Base-by-base conservation (phyloP, 164 flowering plant species). In the Liriodendron chinense region DNA sequence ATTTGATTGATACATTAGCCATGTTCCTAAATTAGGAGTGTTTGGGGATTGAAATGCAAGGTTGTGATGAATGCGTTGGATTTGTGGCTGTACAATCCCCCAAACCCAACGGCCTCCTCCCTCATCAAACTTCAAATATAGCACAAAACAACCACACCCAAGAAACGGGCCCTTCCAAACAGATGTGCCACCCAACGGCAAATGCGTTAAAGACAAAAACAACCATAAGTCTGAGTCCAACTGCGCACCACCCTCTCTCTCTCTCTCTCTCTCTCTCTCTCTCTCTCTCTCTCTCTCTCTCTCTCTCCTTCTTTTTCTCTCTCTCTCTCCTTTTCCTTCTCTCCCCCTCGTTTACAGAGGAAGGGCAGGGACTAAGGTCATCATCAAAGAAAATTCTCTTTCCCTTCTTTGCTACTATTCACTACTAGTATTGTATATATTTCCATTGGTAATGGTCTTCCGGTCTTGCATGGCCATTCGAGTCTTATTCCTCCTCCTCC, bases 121-220 rank as follows among this genome's bases (percentile, higher is more conserved):
- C 43, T 34, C 43, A 34, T 34, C 48, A 8, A 23, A 69, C 16
- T n/a, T 23, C 50, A 49, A 25, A 49, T 9, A 25, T 21, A n/a
- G 50, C 61, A 21, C 14, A 70, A 69, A 56, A 26, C 14, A 50
- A 71, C 65, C 47, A 57, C 18, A 9, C 28, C 14, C 74, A 71
- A 71, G 74, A 71, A 71, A 57, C 43, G 47, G 65, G 65, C 64
- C 56, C 47, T 7, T 25, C 65, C 74, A 23, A 56, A 71, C 74
- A 71, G 65, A 71, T 71, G 74, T 71, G 65, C 56, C 26, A 22
- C 56, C 9, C 65, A 20, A 71, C 64, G 64, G 23, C 57, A 71
- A 71, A 71, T 7, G 9, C 63, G 63, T 24, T 7, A 22, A 24
- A 49, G 22, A 24, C 65, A 26, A 72, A 72, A 72, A 59, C 23